Conservation (phyloP, 257 asterid genomes). For the Ophiorrhiza pumila region DNA sequence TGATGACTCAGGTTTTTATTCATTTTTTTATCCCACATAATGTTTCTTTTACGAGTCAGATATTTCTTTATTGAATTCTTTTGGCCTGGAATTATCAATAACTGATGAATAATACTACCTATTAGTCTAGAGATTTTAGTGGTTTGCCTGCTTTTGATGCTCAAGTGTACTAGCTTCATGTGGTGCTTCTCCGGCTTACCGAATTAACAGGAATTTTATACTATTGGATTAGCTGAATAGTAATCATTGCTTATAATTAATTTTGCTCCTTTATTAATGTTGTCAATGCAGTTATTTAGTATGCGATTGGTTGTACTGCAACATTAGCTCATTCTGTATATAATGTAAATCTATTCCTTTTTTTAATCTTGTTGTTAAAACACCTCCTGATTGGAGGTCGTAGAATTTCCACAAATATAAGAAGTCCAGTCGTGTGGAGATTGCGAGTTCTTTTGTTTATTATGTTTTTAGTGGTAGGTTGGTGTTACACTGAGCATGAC, state of each 20-base stretch:
- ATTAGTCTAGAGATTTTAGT: not conserved
- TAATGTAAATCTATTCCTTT: not conserved
- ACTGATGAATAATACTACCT: not conserved
- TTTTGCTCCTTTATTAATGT: not conserved
- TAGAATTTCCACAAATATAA: not conserved
- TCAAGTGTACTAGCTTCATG: not conserved
- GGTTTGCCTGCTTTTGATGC: not conserved
- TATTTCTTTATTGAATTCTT: not conserved
- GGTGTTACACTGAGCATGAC: not conserved
- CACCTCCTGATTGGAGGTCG: not conserved
- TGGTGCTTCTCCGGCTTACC: not conserved
- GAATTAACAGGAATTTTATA: not conserved
- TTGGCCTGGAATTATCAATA: not conserved
- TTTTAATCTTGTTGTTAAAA: not conserved
- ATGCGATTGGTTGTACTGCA: not conserved
- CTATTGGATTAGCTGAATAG: not conserved
- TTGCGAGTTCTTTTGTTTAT: not conserved
- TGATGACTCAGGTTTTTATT: conserved; percentile 92
- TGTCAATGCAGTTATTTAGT: not conserved
- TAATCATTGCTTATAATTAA: not conserved
- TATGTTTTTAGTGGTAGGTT: not conserved
- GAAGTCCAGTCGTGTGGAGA: not conserved
- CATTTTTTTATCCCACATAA: not conserved
- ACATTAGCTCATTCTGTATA: not conserved
- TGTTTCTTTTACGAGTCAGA: conserved; percentile 4